These are phyloP conservation scores for Porphyra umbilicalis DNA, from an alignment of 31 red algal species.

Conservation along the genomic window DNA sequence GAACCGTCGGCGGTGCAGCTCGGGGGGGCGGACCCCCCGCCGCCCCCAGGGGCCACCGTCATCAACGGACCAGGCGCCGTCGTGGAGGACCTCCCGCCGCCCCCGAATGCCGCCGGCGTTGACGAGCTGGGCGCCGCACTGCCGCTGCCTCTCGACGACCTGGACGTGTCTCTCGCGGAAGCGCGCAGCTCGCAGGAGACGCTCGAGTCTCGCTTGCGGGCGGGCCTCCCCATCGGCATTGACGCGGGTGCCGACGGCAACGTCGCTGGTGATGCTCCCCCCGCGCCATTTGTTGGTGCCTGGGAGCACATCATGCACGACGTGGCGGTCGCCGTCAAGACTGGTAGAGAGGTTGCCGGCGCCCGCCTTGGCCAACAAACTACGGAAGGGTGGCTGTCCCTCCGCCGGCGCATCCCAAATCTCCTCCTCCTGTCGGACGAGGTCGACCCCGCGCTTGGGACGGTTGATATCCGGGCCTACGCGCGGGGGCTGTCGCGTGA, in stretches of 20 bases:
- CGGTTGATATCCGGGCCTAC: slow-evolving; percentile 30
- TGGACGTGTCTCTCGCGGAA: too few species aligned
- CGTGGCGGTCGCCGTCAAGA: slow-evolving; percentile 59
- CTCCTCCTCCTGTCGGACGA: slow-evolving; percentile 33
- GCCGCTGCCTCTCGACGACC: too few species aligned
- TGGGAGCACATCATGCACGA: slow-evolving; percentile 56
- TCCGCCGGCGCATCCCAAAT: slow-evolving; percentile 28
- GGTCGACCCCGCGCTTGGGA: slow-evolving; percentile 1
- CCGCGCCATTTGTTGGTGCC: not conserved
- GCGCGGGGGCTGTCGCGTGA: slow-evolving; percentile 2
- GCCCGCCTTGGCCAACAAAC: slow-evolving; percentile 23
- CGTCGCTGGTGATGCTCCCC: not conserved
- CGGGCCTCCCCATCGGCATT: not conserved
- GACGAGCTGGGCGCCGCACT: too few species aligned
- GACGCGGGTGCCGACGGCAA: not conserved
- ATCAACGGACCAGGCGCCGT: too few species aligned
- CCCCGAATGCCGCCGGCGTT: too few species aligned
- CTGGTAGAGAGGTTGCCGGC: slow-evolving; percentile 39
- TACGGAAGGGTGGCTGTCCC: slow-evolving; percentile 19
- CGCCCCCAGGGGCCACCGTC: too few species aligned
- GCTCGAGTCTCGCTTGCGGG: not conserved
- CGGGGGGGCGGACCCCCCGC: too few species aligned
- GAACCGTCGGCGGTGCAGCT: too few species aligned
- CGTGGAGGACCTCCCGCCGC: too few species aligned
- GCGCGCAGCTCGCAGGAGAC: too few species aligned